phyloP scores from a whole-genome alignment of 2,329 filamentous ascomycete species.

The Talaromyces sp. region DNA sequence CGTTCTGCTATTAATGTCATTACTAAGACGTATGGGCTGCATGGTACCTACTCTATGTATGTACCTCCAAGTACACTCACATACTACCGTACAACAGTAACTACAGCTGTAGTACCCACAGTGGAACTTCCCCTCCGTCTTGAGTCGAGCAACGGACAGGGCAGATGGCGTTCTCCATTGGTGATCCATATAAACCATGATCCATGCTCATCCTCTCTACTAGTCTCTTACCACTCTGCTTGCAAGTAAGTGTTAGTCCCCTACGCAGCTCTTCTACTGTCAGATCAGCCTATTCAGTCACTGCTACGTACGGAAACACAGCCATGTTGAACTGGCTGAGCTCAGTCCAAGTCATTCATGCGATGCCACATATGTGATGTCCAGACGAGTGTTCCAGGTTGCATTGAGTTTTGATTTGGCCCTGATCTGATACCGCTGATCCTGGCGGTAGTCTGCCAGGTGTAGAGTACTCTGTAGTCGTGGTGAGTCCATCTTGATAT shows the following conservation, averaged over 20 bases:
- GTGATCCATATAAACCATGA: constrained; percentile 10
- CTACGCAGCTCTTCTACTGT: background rate
- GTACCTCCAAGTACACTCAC: background rate
- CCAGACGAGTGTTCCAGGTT: constrained; percentile 5
- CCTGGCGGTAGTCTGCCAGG: background rate
- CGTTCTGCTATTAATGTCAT: too few species aligned
- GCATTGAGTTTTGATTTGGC: constrained; percentile 1
- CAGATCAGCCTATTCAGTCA: background rate
- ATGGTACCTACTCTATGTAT: background rate
- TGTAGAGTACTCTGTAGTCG: background rate
- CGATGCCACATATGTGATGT: background rate
- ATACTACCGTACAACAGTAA: background rate
- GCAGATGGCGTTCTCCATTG: constrained; percentile 5
- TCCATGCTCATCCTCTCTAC: background rate
- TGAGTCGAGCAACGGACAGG: constrained; percentile 4
- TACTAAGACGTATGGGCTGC: background rate
- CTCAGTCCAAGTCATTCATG: background rate
- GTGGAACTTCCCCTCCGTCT: constrained; percentile 7
- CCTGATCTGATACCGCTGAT: background rate
- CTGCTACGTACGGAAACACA: background rate
- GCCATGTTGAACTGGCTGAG: background rate
- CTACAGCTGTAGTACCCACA: background rate
- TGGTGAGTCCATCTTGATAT: background rate
- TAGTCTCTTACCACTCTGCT: background rate
- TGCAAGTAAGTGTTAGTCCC: too few species aligned